Conservation (phyloP, 1,139 yeast species). For the Eremothecium sinecaudum region DNA sequence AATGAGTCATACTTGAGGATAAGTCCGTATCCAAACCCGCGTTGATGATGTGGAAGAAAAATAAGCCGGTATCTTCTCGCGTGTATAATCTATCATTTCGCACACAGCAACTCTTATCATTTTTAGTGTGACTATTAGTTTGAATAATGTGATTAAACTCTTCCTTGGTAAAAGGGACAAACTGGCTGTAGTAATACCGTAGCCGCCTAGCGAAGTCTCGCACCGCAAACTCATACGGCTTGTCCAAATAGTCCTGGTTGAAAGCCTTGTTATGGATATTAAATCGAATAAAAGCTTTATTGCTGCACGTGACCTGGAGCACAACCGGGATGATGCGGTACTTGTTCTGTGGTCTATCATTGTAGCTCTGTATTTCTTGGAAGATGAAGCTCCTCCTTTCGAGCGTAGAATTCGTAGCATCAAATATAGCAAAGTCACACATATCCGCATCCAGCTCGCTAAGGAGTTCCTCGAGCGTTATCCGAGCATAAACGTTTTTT, state of each 20-base stretch:
- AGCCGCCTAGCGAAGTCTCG: constrained; percentile 51
- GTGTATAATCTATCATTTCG: constrained; percentile 4
- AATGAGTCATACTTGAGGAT: constrained; percentile 9
- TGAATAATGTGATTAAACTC: constrained; percentile 34
- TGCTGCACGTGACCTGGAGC: constrained; percentile 40
- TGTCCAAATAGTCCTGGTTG: constrained; percentile 45
- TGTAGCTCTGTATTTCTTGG: constrained; percentile 21
- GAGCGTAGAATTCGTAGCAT: constrained; percentile 60
- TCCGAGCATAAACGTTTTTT: constrained; percentile 52
- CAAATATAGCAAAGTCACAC: constrained; percentile 54
- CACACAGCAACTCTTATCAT: constrained; percentile 10
- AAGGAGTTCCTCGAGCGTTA: constrained; percentile 45
- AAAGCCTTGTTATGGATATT: constrained; percentile 56
- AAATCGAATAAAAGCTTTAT: constrained; percentile 37
- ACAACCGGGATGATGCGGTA: constrained; percentile 32
- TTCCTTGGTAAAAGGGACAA: constrained; percentile 42
- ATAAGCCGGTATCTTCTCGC: constrained; percentile 8
- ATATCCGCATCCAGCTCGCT: constrained; percentile 36
- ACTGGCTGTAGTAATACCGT: constrained; percentile 45
- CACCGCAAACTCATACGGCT: constrained; percentile 44
- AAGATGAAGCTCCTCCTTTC: constrained; percentile 40
- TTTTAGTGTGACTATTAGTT: background rate
- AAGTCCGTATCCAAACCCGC: constrained; percentile 16
- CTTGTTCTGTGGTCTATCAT: constrained; percentile 15
- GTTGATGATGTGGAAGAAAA: constrained; percentile 18